phyloP scores from a whole-genome alignment of 768 basidiomycete species.

The Suillus hirtellus region DNA sequence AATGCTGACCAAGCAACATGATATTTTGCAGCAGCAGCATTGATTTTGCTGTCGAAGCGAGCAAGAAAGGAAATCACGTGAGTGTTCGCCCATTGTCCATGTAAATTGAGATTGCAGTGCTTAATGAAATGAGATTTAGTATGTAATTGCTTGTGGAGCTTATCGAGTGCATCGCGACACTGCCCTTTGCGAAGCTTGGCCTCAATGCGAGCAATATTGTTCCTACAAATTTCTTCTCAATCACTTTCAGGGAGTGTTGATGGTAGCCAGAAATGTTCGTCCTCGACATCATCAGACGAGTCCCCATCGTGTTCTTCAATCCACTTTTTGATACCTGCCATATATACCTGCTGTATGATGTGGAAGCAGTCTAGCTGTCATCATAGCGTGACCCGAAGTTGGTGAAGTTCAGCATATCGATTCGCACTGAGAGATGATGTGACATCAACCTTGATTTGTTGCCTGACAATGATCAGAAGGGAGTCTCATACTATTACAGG shows the following conservation, averaged over 20 bases:
- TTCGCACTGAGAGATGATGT: background rate
- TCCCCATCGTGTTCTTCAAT: background rate
- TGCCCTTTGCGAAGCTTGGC: too few relatives aligned
- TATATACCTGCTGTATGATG: background rate
- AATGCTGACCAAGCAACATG: too few relatives aligned
- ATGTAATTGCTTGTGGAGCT: too few relatives aligned
- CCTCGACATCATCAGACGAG: conserved; percentile 5
- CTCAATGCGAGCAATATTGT: too few relatives aligned
- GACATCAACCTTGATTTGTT: conserved; percentile 17
- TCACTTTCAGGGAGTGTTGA: background rate
- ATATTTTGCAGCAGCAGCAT: too few relatives aligned
- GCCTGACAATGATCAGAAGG: background rate
- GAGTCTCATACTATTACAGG: too few relatives aligned
- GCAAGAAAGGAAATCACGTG: too few relatives aligned
- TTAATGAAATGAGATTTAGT: too few relatives aligned
- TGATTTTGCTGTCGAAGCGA: too few relatives aligned
- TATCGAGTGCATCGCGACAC: too few relatives aligned
- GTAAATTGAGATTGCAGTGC: too few relatives aligned
- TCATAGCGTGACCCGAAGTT: conserved; percentile 3
- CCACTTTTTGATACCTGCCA: background rate
- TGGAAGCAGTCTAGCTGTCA: conserved; percentile 11
- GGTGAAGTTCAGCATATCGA: conserved; percentile 2
- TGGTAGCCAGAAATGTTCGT: conserved; percentile 9
- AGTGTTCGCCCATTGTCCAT: too few relatives aligned
- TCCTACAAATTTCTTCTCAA: conserved; percentile 10